Evolutionary conservation across 495 filamentous ascomycete species (phyloP).

Genomic region (Astrothelium subdiscretum): DNA sequence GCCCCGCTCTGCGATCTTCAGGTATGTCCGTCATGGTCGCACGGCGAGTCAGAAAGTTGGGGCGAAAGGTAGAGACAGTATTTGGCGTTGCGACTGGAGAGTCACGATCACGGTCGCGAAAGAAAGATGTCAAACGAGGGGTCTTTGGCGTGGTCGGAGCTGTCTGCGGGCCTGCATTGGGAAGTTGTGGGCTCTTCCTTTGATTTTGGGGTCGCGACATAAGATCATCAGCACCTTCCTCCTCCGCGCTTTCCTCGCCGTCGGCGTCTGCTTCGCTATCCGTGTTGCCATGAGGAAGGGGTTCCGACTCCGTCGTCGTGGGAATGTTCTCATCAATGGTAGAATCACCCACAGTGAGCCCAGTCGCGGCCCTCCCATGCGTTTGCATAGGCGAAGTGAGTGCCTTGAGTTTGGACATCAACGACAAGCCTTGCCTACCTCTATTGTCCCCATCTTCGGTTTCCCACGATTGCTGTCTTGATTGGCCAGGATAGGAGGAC

Average conservation of each 20-base stretch:
- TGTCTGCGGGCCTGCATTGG: conserved; percentile 36
- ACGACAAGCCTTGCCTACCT: conserved; percentile 18
- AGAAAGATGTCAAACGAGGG: conserved; percentile 17
- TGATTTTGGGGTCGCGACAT: conserved; percentile 14
- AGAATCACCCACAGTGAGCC: conserved; percentile 19
- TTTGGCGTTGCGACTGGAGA: conserved; percentile 16
- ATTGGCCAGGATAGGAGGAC: conserved; percentile 8
- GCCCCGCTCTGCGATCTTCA: conserved; percentile 53
- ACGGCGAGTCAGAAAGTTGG: conserved; percentile 50
- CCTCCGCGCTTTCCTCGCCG: conserved; percentile 29
- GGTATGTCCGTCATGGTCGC: conserved; percentile 56
- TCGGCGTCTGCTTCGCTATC: conserved; percentile 27
- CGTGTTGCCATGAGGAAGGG: conserved; percentile 13
- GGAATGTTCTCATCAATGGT: conserved; percentile 19
- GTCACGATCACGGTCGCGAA: conserved; percentile 17
- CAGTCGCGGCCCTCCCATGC: conserved; percentile 26
- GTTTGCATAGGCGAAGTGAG: conserved; percentile 25
- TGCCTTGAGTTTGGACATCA: conserved; percentile 32
- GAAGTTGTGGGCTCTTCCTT: conserved; percentile 23
- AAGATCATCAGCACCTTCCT: conserved; percentile 14
- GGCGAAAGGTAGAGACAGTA: conserved; percentile 23
- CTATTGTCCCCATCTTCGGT: conserved; percentile 17
- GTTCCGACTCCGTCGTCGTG: conserved; percentile 17
- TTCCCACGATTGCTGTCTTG: conserved; percentile 21
- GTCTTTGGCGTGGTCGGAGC: conserved; percentile 51